phyloP scores from a whole-genome alignment of 139 green algal genomes.

The Picochlorum sp. region DNA sequence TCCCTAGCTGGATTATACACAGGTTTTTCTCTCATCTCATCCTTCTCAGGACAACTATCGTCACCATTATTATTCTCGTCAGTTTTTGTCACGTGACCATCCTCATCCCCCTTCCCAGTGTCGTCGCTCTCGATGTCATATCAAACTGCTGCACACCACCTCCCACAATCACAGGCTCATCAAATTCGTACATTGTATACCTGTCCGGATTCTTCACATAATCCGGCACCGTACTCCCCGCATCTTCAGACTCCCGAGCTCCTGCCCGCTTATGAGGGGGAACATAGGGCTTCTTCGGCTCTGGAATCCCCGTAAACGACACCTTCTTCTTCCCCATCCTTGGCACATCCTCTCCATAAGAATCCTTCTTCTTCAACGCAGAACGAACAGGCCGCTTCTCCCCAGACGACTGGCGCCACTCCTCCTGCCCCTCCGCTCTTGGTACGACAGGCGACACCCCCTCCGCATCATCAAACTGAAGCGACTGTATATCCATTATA shows the following conservation, averaged over 20 bases:
- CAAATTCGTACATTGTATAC: constrained; percentile 32
- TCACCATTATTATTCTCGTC: too few species aligned
- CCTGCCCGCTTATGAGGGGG: constrained; percentile 8
- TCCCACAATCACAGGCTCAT: constrained; percentile 41
- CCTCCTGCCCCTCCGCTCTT: constrained; percentile 3
- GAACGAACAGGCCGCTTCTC: too few species aligned
- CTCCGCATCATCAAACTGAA: constrained; percentile 1
- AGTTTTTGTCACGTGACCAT: too few species aligned
- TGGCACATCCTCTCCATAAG: background rate
- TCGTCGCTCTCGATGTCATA: too few species aligned
- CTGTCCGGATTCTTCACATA: constrained; percentile 2
- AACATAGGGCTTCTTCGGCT: constrained; percentile 16
- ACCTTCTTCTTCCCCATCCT: background rate
- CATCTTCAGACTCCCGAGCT: background rate
- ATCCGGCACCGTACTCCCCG: too few species aligned
- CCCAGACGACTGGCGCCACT: background rate
- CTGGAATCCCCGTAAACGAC: constrained; percentile 12
- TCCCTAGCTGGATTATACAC: background rate
- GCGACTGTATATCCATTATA: constrained; percentile 9
- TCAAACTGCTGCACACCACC: constrained; percentile 27
- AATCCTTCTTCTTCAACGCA: too few species aligned
- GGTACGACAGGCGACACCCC: background rate
- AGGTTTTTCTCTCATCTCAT: too few species aligned
- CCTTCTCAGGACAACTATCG: too few species aligned
- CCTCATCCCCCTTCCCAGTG: background rate